phyloP scores from a whole-genome alignment of 1,284 basidiomycete species.

The Puccinia novopanici region DNA sequence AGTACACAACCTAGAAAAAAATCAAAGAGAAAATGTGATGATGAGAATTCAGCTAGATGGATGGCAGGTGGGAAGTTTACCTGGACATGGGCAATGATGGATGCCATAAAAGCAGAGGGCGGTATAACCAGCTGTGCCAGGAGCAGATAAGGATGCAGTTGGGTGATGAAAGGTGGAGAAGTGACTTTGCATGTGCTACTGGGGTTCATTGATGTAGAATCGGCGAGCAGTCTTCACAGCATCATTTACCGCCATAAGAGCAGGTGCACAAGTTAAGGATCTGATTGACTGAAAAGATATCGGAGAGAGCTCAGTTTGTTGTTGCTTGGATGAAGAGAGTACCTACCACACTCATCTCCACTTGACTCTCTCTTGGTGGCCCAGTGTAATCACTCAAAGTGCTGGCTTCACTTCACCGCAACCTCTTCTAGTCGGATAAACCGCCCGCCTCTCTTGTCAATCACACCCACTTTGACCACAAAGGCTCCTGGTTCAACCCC shows the following conservation, averaged over 20 bases:
- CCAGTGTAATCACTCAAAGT: too few species aligned
- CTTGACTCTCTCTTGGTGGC: too few species aligned
- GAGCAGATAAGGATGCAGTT: conserved; percentile 32
- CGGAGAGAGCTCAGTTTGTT: neutral
- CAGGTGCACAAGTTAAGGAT: conserved; percentile 29
- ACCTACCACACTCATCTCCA: too few species aligned
- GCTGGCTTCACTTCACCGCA: too few species aligned
- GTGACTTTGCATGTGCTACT: neutral
- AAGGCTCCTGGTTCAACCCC: too few species aligned
- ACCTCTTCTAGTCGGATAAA: too few species aligned
- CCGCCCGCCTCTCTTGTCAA: too few species aligned
- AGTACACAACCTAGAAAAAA: conserved; percentile 26
- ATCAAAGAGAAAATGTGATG: neutral
- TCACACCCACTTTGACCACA: too few species aligned
- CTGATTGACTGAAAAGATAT: neutral
- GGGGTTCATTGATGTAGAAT: neutral
- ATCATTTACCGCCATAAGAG: conserved; percentile 23
- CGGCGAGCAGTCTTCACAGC: neutral
- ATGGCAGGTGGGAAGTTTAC: neutral
- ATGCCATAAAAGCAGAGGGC: conserved; percentile 43
- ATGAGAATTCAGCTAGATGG: neutral
- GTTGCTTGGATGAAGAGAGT: too few species aligned
- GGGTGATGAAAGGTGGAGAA: conserved; percentile 6
- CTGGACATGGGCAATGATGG: conserved; percentile 44
- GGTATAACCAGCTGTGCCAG: conserved; percentile 38